A percentile compares a stretch with the other conserved stretches of the same genome.
Conservation (phyloP, 2,329 filamentous ascomycete genomes). For the Coniochaeta hoffmannii region DNA sequence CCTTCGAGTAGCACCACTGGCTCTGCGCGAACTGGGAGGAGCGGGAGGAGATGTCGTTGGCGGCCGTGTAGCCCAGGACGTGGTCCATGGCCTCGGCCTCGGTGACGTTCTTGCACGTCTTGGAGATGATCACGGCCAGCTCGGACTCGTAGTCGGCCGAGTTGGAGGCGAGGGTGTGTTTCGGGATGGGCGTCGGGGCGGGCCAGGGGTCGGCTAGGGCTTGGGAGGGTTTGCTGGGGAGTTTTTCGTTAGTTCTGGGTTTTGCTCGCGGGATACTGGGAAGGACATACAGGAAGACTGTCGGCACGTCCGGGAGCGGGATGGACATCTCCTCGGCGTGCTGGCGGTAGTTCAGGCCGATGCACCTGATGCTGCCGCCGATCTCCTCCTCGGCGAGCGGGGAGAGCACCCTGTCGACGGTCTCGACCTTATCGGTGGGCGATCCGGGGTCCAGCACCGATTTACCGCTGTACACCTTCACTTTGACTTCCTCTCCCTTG, state of each 20-base stretch:
- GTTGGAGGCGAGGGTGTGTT: slow-evolving; percentile 42
- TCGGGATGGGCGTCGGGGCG: slow-evolving; percentile 43
- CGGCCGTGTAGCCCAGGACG: slow-evolving; percentile 48
- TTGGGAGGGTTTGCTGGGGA: slow-evolving; percentile 40
- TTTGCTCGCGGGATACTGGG: not conserved
- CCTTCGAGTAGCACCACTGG: slow-evolving; percentile 53
- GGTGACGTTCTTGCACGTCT: slow-evolving; percentile 42
- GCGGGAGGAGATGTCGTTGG: slow-evolving; percentile 57
- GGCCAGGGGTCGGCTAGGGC: slow-evolving; percentile 47
- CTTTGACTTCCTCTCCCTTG: slow-evolving; percentile 47
- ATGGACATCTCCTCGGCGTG: slow-evolving; percentile 43
- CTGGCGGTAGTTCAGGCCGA: slow-evolving; percentile 48
- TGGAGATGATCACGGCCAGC: slow-evolving; percentile 48
- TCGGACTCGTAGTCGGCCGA: slow-evolving; percentile 54
- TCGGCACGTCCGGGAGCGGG: slow-evolving; percentile 38
- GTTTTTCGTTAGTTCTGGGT: not conserved
- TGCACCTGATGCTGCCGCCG: slow-evolving; percentile 51
- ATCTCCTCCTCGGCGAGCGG: slow-evolving; percentile 40
- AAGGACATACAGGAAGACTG: slow-evolving; percentile 40
- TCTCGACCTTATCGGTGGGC: slow-evolving; percentile 37
- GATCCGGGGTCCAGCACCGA: slow-evolving; percentile 49
- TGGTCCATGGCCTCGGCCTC: slow-evolving; percentile 50
- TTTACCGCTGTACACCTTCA: slow-evolving; percentile 48
- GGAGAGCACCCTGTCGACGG: slow-evolving; percentile 41
- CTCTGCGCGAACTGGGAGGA: slow-evolving; percentile 45